phyloP scores from a whole-genome alignment of 768 basidiomycete genomes.

The Trametes coccinea region DNA sequence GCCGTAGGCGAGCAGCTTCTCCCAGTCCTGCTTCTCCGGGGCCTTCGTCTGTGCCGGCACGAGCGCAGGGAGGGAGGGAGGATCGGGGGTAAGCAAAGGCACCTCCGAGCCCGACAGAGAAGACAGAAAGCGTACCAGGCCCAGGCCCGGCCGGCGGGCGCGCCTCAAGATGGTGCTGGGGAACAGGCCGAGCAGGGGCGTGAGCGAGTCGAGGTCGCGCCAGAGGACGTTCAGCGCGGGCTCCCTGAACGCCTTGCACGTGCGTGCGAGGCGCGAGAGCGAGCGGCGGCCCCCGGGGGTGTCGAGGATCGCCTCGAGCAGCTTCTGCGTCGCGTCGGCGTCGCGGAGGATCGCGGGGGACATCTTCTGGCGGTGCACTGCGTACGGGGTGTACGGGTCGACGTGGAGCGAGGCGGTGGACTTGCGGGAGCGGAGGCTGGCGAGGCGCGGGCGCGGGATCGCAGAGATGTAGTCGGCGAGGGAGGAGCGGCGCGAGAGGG shows the following conservation, averaged over 20 bases:
- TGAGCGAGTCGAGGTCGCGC: conserved; percentile 75
- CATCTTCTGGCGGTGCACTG: conserved; percentile 53
- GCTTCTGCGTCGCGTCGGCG: conserved; percentile 53
- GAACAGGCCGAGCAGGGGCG: conserved; percentile 72
- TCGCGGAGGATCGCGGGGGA: conserved; percentile 60
- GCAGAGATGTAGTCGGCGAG: conserved; percentile 31
- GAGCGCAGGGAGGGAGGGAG: conserved; percentile 1
- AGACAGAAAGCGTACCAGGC: conserved; percentile 56
- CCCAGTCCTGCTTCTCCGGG: conserved; percentile 73
- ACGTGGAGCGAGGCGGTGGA: conserved; percentile 28
- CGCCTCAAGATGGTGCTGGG: conserved; percentile 68
- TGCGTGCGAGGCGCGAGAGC: conserved; percentile 70
- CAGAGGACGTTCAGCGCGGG: conserved; percentile 72
- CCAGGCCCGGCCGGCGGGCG: conserved; percentile 69
- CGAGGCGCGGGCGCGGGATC: conserved; percentile 26
- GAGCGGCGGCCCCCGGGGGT: conserved; percentile 65
- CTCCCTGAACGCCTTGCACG: conserved; percentile 72
- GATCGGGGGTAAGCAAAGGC: conserved; percentile 16
- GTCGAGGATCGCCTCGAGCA: conserved; percentile 54
- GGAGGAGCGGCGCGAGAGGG: conserved; percentile 31
- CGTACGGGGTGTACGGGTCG: conserved; percentile 39
- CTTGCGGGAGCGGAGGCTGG: conserved; percentile 34
- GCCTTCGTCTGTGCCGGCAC: conserved; percentile 46
- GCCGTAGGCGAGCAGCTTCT: conserved; percentile 61
- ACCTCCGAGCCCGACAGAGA: conserved; percentile 8